A percentile compares a stretch with the other conserved stretches of the same genome.
Conservation (phyloP, 73 alveolate species). For the Paramecium octaurelia region DNA sequence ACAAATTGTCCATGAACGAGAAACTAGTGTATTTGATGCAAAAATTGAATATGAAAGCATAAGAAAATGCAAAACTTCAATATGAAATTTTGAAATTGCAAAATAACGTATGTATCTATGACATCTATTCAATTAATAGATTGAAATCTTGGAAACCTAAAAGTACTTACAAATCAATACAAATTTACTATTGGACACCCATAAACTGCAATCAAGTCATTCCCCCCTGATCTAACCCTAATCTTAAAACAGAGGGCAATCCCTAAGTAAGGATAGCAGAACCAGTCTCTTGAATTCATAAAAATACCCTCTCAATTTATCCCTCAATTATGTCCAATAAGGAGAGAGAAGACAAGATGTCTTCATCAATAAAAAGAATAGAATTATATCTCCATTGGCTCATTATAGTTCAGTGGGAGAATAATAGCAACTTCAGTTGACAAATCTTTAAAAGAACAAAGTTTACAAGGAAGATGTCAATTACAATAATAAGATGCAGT, state of each 20-base stretch:
- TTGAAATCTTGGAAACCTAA: slow-evolving; percentile 17
- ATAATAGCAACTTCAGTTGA: not conserved
- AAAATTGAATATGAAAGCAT: not conserved
- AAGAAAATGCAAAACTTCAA: slow-evolving; percentile 18
- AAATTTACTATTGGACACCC: not conserved
- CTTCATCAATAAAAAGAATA: not conserved
- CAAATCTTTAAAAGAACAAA: not conserved
- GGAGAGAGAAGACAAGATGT: not conserved
- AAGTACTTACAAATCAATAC: not conserved
- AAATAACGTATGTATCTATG: slow-evolving; percentile 20
- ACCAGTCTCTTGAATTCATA: not conserved
- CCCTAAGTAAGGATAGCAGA: not conserved
- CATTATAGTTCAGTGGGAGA: not conserved
- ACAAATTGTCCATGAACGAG: not conserved
- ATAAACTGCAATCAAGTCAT: not conserved
- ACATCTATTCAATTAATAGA: not conserved
- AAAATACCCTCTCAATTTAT: not conserved
- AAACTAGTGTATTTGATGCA: not conserved
- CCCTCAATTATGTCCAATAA: not conserved
- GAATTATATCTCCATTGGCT: slow-evolving; percentile 8
- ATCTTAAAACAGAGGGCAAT: not conserved
- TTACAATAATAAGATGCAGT: slow-evolving; percentile 17
- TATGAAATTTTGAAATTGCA: not conserved
- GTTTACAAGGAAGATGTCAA: not conserved
- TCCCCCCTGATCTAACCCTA: not conserved